These are phyloP conservation scores for Kuraishia piskuri DNA, from an alignment of 805 yeast genomes.

Conservation along the genomic window DNA sequence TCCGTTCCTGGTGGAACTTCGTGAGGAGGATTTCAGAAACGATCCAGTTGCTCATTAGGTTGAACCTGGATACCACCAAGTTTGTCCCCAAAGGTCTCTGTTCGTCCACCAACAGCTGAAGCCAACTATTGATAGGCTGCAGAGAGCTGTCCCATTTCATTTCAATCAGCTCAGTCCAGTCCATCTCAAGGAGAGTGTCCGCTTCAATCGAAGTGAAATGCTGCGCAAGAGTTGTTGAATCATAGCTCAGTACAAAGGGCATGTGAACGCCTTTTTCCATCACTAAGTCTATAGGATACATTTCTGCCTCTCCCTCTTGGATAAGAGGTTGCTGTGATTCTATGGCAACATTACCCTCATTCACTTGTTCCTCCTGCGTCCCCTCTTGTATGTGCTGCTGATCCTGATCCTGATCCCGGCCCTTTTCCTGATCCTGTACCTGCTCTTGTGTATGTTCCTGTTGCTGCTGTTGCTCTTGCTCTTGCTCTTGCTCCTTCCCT, in stretches of 20 bases:
- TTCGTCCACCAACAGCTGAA: constrained; percentile 56
- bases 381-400: too few species aligned
- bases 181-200: constrained; percentile 76
- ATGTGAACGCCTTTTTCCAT: constrained; percentile 51
- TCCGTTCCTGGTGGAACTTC: constrained; percentile 45
- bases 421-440: too few species aligned
- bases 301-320: constrained; percentile 2
- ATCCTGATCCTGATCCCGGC: too few species aligned
- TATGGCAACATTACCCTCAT: not conserved
- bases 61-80: constrained; percentile 76
- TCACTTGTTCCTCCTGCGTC: too few species aligned
- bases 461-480: too few species aligned
- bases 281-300: constrained; percentile 25
- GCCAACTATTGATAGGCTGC: constrained; percentile 75
- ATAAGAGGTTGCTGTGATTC: not conserved
- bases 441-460: too few species aligned
- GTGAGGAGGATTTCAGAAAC: constrained; percentile 80
- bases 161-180: constrained; percentile 85
- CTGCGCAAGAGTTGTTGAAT: constrained; percentile 57
- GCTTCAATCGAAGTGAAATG: constrained; percentile 84
- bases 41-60: constrained; percentile 86
- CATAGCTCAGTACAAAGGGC: constrained; percentile 73
- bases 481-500: too few species aligned
- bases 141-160: constrained; percentile 62
- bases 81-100: constrained; percentile 53